These are phyloP conservation scores for Spencermartinsiella ligniputridi DNA, from an alignment of 1,139 yeast species.

Conservation along the genomic window DNA sequence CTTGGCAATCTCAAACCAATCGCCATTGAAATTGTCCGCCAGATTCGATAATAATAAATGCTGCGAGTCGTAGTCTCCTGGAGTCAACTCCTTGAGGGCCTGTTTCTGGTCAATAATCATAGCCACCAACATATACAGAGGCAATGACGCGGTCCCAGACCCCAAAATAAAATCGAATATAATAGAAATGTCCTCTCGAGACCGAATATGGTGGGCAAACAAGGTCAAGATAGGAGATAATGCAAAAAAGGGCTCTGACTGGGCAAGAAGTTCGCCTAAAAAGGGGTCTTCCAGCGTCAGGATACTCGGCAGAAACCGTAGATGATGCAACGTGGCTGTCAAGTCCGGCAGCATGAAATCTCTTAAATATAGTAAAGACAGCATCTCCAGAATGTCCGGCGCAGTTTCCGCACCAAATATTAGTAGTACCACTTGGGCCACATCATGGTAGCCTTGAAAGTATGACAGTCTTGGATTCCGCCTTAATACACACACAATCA, in stretches of 20 bases:
- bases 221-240: slow-evolving; percentile 73
- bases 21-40: slow-evolving; percentile 20
- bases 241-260: slow-evolving; percentile 55
- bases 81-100: slow-evolving; percentile 34
- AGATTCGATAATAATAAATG: slow-evolving; percentile 29
- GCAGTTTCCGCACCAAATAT: slow-evolving; percentile 45
- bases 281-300: slow-evolving; percentile 47
- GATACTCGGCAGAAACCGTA: slow-evolving; percentile 61
- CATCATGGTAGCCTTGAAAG: slow-evolving; percentile 92
- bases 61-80: slow-evolving; percentile 27
- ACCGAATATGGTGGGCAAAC: slow-evolving; percentile 67
- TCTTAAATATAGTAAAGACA: slow-evolving; percentile 62
- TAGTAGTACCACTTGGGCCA: slow-evolving; percentile 64
- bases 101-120: slow-evolving; percentile 43
- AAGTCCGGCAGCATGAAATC: slow-evolving; percentile 81
- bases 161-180: slow-evolving; percentile 63
- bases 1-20: slow-evolving; percentile 16
- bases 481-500: slow-evolving; percentile 56
- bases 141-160: slow-evolving; percentile 40
- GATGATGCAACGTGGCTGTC: slow-evolving; percentile 59
- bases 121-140: slow-evolving; percentile 56
- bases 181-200: slow-evolving; percentile 46
- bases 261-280: slow-evolving; percentile 47
- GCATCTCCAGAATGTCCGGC: slow-evolving; percentile 47
- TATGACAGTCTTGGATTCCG: slow-evolving; percentile 61